Percentiles rank a stretch among this genome's conserved stretches.
These are phyloP conservation scores for Delphinella strobiligena DNA, from an alignment of 2,329 filamentous ascomycete genomes.

Conservation along the genomic window DNA sequence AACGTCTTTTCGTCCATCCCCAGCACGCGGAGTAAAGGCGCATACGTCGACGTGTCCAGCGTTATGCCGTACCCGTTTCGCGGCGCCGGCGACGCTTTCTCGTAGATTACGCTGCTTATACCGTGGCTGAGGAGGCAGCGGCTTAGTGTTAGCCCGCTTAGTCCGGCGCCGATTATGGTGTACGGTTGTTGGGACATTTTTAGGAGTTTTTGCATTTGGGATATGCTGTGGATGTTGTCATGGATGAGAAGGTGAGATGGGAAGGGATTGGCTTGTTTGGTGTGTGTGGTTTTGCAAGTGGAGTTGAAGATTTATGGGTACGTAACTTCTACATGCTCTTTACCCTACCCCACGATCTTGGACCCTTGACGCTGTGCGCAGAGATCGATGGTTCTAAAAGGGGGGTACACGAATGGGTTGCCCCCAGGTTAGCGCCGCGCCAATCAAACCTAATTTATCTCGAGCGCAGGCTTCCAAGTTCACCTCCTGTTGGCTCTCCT, in stretches of 20 bases:
- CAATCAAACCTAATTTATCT: no score
- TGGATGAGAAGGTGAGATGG: conserved; percentile 1
- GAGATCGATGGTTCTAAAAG: no score
- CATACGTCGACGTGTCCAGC: conserved; percentile 21
- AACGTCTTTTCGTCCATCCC: conserved; percentile 22
- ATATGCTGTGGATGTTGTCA: neutral
- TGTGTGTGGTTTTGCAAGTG: no score
- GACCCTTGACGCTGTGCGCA: no score
- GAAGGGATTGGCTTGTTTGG: no score
- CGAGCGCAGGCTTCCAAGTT: no score
- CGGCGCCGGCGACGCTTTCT: conserved; percentile 17
- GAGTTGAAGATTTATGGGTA: no score
- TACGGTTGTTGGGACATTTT: conserved; percentile 23
- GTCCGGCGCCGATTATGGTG: conserved; percentile 33
- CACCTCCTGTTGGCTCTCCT: no score
- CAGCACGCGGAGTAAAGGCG: conserved; percentile 20
- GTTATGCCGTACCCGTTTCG: conserved; percentile 29
- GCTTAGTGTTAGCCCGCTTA: conserved; percentile 31
- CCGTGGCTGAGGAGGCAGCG: conserved; percentile 22
- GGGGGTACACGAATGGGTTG: no score
- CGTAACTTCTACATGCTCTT: no score
- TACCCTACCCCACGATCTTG: no score
- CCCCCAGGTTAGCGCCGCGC: no score
- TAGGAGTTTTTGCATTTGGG: neutral
- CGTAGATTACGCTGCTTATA: conserved; percentile 22